Evolutionary conservation across 805 yeast species (phyloP).

Genomic region (Hanseniaspora thailandica): DNA sequence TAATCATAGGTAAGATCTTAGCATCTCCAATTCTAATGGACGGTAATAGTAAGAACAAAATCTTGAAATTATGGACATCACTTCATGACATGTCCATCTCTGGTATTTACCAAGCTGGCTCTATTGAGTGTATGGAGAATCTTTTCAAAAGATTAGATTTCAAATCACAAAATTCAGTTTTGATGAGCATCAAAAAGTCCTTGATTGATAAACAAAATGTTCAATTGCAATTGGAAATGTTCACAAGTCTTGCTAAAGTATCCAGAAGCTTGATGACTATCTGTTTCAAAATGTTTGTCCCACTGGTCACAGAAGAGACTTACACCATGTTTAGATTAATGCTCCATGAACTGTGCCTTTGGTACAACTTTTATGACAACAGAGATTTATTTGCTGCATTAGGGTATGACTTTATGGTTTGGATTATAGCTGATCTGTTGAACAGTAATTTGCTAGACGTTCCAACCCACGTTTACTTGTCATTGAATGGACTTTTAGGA

Average conservation of each 20-base stretch:
- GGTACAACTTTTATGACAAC: neutral
- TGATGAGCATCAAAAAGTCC: neutral
- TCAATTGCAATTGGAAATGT: constrained; percentile 1
- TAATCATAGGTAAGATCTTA: constrained; percentile 3
- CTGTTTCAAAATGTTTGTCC: neutral
- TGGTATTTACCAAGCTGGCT: neutral
- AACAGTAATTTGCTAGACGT: neutral
- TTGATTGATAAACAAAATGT: neutral
- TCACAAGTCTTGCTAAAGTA: neutral
- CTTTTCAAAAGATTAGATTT: constrained; percentile 7
- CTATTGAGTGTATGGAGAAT: neutral
- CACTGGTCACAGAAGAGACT: neutral
- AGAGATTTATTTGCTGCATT: neutral
- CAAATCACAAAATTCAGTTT: neutral
- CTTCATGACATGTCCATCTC: neutral
- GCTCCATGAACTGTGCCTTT: neutral
- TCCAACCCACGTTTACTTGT: neutral
- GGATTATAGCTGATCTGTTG: neutral
- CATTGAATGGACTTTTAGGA: neutral
- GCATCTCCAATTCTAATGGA: constrained; percentile 4
- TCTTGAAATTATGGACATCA: constrained; percentile 9
- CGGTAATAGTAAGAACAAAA: constrained; percentile 10
- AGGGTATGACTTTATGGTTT: neutral
- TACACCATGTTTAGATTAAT: neutral
- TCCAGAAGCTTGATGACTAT: neutral